These are phyloP conservation scores for Myrmaecium sp. DNA, from an alignment of 2,329 filamentous ascomycete genomes.

Conservation along the genomic window DNA sequence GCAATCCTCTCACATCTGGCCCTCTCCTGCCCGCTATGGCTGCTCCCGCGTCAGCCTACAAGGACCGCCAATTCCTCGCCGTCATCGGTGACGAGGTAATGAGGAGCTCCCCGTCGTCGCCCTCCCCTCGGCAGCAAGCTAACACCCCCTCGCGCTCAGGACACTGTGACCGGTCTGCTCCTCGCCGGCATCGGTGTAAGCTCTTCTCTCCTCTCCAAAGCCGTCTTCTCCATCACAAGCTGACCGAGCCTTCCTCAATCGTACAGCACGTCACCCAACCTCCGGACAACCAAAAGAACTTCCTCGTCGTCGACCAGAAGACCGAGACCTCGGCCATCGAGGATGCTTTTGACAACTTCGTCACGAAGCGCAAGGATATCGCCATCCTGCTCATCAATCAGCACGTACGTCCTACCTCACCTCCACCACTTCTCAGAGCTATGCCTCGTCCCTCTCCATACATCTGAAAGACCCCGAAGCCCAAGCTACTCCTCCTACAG, in stretches of 20 bases:
- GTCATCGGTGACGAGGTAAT: slow-evolving; percentile 91
- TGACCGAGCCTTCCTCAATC: too few relatives aligned
- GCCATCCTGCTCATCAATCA: slow-evolving; percentile 95
- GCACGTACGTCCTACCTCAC: slow-evolving; percentile 44
- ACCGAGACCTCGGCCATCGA: slow-evolving; percentile 82
- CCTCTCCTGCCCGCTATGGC: slow-evolving; percentile 30
- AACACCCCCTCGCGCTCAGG: slow-evolving; percentile 33
- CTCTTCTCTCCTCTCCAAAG: slow-evolving; percentile 4
- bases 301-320: slow-evolving; percentile 88
- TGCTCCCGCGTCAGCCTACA: slow-evolving; percentile 40
- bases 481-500: neutral
- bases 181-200: slow-evolving; percentile 87
- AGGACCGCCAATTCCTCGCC: slow-evolving; percentile 86
- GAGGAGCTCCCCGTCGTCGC: slow-evolving; percentile 1
- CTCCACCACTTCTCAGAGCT: neutral
- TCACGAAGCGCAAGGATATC: slow-evolving; percentile 82
- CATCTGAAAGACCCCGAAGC: slow-evolving; percentile 1
- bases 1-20: neutral
- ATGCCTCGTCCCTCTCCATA: neutral
- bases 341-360: slow-evolving; percentile 77
- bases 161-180: slow-evolving; percentile 88
- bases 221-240: neutral
- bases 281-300: slow-evolving; percentile 89
- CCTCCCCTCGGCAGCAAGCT: slow-evolving; percentile 1
- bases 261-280: slow-evolving; percentile 73